Percentiles rank a stretch among this genome's conserved stretches.
Evolutionary conservation across 2,329 filamentous ascomycete species (phyloP).

Genomic region (Calonectria leucothoes): DNA sequence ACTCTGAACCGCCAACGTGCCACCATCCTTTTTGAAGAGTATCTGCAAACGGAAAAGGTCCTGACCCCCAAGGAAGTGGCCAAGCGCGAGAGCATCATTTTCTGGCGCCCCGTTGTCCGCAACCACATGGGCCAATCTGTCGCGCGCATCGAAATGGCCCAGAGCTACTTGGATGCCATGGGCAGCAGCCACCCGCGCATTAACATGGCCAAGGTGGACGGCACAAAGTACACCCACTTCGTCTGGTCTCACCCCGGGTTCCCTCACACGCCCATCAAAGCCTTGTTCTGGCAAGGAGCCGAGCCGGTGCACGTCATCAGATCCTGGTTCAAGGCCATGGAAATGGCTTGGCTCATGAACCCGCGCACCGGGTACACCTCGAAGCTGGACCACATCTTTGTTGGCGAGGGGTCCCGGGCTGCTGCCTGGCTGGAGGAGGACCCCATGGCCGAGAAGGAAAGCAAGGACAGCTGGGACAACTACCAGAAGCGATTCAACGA

Average conservation of each 20-base stretch:
- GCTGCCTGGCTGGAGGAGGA: background rate
- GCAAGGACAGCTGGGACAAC: slow-evolving; percentile 7
- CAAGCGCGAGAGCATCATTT: slow-evolving; percentile 71
- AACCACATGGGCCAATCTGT: slow-evolving; percentile 43
- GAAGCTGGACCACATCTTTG: slow-evolving; percentile 32
- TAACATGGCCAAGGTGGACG: slow-evolving; percentile 44
- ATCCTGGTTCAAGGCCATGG: slow-evolving; percentile 53
- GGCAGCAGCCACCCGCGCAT: slow-evolving; percentile 26
- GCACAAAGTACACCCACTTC: slow-evolving; percentile 43
- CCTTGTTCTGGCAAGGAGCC: slow-evolving; percentile 49
- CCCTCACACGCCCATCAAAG: slow-evolving; percentile 43
- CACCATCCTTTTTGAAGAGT: slow-evolving; percentile 77
- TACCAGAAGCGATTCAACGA: slow-evolving; percentile 35
- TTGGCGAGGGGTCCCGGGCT: background rate
- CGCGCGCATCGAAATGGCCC: slow-evolving; percentile 54
- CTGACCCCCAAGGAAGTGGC: slow-evolving; percentile 76
- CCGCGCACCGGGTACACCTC: slow-evolving; percentile 34
- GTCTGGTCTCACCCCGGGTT: slow-evolving; percentile 39
- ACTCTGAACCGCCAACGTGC: slow-evolving; percentile 89
- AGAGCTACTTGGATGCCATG: slow-evolving; percentile 54
- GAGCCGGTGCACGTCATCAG: slow-evolving; percentile 44
- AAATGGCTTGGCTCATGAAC: slow-evolving; percentile 49
- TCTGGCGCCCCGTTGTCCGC: slow-evolving; percentile 48
- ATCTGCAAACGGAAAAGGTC: slow-evolving; percentile 61
- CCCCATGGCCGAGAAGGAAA: background rate